phyloP scores from a whole-genome alignment of 2,329 filamentous ascomycete species.

The Exophiala aquamarina region DNA sequence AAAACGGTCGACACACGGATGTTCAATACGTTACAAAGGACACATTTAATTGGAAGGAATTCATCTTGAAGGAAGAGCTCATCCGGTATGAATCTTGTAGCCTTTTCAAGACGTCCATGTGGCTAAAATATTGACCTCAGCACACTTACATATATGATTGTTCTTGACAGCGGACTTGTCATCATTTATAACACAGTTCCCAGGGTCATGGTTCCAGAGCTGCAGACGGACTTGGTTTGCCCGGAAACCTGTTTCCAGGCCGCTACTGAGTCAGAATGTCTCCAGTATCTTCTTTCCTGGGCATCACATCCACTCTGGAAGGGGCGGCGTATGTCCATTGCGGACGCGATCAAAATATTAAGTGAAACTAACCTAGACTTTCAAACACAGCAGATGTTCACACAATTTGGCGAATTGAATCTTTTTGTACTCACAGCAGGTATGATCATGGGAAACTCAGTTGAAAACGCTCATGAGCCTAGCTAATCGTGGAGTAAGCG shows the following conservation, averaged over 20 bases:
- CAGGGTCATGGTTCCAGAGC: conserved; percentile 1
- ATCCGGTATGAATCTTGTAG: conserved; percentile 3
- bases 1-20: conserved; percentile 1
- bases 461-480: too few species aligned
- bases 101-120: neutral
- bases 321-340: conserved; percentile 1
- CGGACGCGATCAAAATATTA: neutral
- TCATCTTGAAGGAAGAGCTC: conserved; percentile 8
- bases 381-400: conserved; percentile 2
- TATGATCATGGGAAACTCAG: too few species aligned
- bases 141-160: conserved; percentile 5
- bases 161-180: conserved; percentile 7
- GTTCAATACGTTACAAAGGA: neutral
- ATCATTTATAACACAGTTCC: conserved; percentile 8
- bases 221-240: neutral
- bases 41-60: conserved; percentile 5
- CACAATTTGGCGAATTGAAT: conserved; percentile 9
- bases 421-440: conserved; percentile 1
- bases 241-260: conserved; percentile 14
- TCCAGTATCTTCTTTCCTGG: conserved; percentile 1
- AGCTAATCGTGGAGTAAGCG: neutral
- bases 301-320: conserved; percentile 1
- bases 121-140: neutral
- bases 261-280: conserved; percentile 1
- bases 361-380: neutral